A percentile compares a stretch with the other conserved stretches of the same genome.
Conservation (phyloP, 2,329 filamentous ascomycete genomes). For the Sarocladiaceae sp. region DNA sequence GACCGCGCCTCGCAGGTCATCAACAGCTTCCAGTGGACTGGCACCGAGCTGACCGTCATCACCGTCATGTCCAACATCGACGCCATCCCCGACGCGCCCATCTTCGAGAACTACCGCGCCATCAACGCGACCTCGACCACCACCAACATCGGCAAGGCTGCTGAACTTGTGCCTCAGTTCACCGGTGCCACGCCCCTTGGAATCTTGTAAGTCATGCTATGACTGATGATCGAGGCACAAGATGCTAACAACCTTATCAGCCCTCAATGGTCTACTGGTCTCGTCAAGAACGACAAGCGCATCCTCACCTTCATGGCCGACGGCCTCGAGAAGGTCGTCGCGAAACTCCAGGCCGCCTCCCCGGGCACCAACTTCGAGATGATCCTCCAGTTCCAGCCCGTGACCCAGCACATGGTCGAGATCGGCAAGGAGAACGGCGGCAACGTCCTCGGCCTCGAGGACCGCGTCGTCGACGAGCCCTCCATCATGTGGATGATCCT, state of each 20-base stretch:
- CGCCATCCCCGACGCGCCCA: conserved; percentile 9
- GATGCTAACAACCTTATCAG: neutral
- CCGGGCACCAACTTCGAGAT: conserved; percentile 18
- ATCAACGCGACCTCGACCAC: conserved; percentile 5
- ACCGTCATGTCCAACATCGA: conserved; percentile 14
- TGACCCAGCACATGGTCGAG: conserved; percentile 22
- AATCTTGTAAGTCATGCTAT: conserved; percentile 13
- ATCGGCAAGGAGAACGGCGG: conserved; percentile 19
- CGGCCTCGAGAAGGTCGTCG: conserved; percentile 16
- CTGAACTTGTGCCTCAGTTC: conserved; percentile 23
- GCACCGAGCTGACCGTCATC: neutral
- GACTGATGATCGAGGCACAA: neutral
- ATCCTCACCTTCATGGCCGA: conserved; percentile 11
- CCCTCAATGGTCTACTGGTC: neutral
- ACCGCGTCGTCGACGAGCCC: conserved; percentile 27
- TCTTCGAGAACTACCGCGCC: conserved; percentile 11
- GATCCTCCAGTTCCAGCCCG: conserved; percentile 25
- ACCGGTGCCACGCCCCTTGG: conserved; percentile 24
- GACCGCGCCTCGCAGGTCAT: conserved; percentile 17
- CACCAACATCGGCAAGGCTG: neutral
- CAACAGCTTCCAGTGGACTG: conserved; percentile 10
- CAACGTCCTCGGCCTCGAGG: conserved; percentile 26
- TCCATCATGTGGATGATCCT: conserved; percentile 29
- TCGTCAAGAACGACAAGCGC: conserved; percentile 6
- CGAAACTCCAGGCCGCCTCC: conserved; percentile 14